phyloP scores from a whole-genome alignment of 768 basidiomycete species.

The Pleurotus tuoliensis region DNA sequence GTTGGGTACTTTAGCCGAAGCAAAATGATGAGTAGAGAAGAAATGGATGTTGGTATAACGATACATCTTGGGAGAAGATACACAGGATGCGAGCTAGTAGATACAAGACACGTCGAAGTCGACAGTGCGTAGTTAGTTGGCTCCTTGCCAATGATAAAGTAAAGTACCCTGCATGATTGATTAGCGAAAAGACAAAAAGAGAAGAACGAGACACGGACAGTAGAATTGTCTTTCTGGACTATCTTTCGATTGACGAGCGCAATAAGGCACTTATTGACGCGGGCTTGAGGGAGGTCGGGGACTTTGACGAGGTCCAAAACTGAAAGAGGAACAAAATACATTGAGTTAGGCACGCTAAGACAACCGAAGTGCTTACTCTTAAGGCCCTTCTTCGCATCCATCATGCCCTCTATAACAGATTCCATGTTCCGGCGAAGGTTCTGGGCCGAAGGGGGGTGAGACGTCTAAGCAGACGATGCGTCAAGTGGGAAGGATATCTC shows the following conservation, averaged over 20 bases:
- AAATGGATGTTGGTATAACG: no score
- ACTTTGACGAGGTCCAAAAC: slow-evolving; percentile 74
- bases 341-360: not conserved
- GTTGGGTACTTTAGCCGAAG: no score
- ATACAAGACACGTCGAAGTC: no score
- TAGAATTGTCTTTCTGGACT: slow-evolving; percentile 68
- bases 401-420: slow-evolving; percentile 69
- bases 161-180: slow-evolving; percentile 50
- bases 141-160: slow-evolving; percentile 67
- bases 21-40: no score
- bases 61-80: no score
- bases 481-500: slow-evolving; percentile 21
- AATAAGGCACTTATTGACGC: slow-evolving; percentile 92
- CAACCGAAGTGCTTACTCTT: slow-evolving; percentile 41
- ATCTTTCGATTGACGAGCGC: slow-evolving; percentile 86
- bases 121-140: no score
- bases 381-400: slow-evolving; percentile 57
- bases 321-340: slow-evolving; percentile 22
- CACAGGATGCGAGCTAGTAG: no score
- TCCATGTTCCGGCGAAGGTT: slow-evolving; percentile 77
- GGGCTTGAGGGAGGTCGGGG: slow-evolving; percentile 83
- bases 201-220: slow-evolving; percentile 33
- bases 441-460: slow-evolving; percentile 29
- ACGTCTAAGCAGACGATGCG: slow-evolving; percentile 1
- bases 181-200: not conserved